Conservation (phyloP, 2,329 filamentous ascomycete species). For the Cordyceps farinosa region DNA sequence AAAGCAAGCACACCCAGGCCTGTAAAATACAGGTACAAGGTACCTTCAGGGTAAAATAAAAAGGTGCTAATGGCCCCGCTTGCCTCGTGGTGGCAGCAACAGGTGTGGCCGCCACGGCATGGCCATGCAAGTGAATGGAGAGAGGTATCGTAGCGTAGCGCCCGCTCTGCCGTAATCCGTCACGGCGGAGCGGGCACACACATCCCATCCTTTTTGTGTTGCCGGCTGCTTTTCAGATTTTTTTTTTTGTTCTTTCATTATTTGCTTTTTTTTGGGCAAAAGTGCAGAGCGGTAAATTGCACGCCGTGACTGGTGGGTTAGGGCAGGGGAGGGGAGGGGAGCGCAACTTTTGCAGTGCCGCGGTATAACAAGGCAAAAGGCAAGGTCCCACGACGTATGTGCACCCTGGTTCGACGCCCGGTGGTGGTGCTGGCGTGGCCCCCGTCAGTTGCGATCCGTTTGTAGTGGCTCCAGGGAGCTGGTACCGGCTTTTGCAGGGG, state of each 20-base stretch:
- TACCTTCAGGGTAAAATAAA: not conserved
- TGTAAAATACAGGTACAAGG: too few relatives aligned
- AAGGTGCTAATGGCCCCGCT: constrained; percentile 4
- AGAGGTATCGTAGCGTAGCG: not conserved
- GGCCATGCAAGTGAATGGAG: constrained; percentile 1
- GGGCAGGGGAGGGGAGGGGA: too few relatives aligned
- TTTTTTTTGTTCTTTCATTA: not conserved
- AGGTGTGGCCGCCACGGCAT: constrained; percentile 15
- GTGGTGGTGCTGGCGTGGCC: not conserved
- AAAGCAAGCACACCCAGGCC: too few relatives aligned
- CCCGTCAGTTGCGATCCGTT: too few relatives aligned
- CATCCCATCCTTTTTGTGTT: not conserved
- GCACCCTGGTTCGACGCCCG: not conserved
- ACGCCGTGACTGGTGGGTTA: too few relatives aligned
- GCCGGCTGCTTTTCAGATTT: not conserved
- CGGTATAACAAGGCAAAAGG: too few relatives aligned
- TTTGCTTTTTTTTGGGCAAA: too few relatives aligned
- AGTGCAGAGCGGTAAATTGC: too few relatives aligned
- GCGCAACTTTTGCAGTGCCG: too few relatives aligned
- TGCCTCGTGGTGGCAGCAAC: constrained; percentile 15
- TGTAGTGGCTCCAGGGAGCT: too few relatives aligned
- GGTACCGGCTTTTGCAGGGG: too few relatives aligned
- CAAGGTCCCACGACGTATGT: not conserved
- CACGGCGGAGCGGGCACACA: too few relatives aligned
- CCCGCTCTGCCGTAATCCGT: constrained; percentile 4